Evolutionary conservation across 768 basidiomycete species (phyloP).

Genomic region (Saitozyma podzolica): DNA sequence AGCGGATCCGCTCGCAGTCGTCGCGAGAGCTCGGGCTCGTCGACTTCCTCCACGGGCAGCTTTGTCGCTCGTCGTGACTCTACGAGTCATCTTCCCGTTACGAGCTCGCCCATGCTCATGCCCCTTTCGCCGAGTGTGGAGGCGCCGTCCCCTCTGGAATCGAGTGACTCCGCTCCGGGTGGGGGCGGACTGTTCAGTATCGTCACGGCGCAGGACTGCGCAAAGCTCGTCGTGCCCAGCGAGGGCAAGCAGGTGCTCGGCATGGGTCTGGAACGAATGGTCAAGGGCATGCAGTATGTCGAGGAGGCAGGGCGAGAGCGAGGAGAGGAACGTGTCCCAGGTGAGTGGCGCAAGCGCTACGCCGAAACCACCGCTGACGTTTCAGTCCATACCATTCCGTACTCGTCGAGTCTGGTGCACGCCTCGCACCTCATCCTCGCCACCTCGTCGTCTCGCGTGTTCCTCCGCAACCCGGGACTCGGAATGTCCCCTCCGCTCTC

Average conservation of each 20-base stretch:
- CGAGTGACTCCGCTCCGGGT: constrained; percentile 5
- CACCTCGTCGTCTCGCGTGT: constrained; percentile 35
- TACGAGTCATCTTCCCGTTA: neutral
- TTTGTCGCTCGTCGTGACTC: neutral
- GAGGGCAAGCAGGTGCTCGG: constrained; percentile 34
- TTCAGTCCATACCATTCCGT: constrained; percentile 36
- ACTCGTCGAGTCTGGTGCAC: constrained; percentile 27
- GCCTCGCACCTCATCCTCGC: constrained; percentile 41
- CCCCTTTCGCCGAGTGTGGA: constrained; percentile 13
- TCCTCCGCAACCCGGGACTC: constrained; percentile 13
- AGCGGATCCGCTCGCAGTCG: constrained; percentile 1
- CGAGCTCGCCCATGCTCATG: constrained; percentile 19
- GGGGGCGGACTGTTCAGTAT: constrained; percentile 21
- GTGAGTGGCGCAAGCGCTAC: constrained; percentile 12
- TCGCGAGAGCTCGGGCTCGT: constrained; percentile 16
- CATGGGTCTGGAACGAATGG: constrained; percentile 33
- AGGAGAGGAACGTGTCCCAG: constrained; percentile 39
- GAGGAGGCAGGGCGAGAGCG: constrained; percentile 26
- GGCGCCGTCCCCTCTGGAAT: constrained; percentile 1
- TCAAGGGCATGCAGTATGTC: constrained; percentile 21
- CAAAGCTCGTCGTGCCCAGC: constrained; percentile 31
- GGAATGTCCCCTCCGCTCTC: constrained; percentile 15
- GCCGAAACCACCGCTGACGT: constrained; percentile 3
- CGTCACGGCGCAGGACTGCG: constrained; percentile 31
- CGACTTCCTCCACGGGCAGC: constrained; percentile 11